Percentiles rank a stretch among this genome's conserved stretches.
These are phyloP conservation scores for Ophiostoma novo-ulmi DNA, from an alignment of 2,329 filamentous ascomycete genomes.

Conservation along the genomic window DNA sequence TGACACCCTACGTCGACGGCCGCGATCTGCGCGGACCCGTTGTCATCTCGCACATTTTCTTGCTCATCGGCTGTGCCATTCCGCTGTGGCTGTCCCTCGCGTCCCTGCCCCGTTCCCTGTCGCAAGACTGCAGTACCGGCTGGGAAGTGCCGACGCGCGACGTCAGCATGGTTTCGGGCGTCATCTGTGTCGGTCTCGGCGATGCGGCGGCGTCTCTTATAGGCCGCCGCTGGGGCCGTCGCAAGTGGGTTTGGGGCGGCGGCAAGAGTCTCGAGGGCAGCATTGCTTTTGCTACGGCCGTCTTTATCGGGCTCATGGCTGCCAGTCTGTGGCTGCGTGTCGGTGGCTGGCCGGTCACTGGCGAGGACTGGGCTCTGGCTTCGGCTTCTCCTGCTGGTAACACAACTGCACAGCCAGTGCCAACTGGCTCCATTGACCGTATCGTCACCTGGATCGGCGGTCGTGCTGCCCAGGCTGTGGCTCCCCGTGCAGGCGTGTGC, in stretches of 20 bases:
- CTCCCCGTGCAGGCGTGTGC: constrained; percentile 67
- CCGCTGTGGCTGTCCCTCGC: constrained; percentile 86
- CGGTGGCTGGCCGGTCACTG: constrained; percentile 72
- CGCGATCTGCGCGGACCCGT: constrained; percentile 89
- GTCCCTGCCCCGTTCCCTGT: constrained; percentile 50
- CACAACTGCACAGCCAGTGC: neutral
- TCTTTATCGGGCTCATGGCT: constrained; percentile 65
- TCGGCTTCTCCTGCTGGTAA: neutral
- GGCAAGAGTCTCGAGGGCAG: constrained; percentile 92
- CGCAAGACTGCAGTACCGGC: constrained; percentile 13
- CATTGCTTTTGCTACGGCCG: constrained; percentile 73
- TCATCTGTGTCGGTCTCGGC: constrained; percentile 90
- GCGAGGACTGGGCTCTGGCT: constrained; percentile 30
- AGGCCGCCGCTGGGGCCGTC: constrained; percentile 75
- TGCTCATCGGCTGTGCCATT: constrained; percentile 90
- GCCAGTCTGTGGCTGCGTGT: constrained; percentile 69
- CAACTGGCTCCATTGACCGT: constrained; percentile 22
- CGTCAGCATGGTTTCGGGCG: constrained; percentile 83
- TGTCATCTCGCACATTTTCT: constrained; percentile 92
- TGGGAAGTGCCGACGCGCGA: constrained; percentile 75
- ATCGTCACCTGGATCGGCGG: constrained; percentile 25
- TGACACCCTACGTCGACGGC: constrained; percentile 91
- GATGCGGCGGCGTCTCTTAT: constrained; percentile 90
- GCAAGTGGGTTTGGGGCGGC: constrained; percentile 95
- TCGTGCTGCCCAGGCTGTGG: constrained; percentile 45